Base-by-base conservation (phyloP, 2,329 filamentous ascomycete species). In the Rutstroemia sp. region DNA sequence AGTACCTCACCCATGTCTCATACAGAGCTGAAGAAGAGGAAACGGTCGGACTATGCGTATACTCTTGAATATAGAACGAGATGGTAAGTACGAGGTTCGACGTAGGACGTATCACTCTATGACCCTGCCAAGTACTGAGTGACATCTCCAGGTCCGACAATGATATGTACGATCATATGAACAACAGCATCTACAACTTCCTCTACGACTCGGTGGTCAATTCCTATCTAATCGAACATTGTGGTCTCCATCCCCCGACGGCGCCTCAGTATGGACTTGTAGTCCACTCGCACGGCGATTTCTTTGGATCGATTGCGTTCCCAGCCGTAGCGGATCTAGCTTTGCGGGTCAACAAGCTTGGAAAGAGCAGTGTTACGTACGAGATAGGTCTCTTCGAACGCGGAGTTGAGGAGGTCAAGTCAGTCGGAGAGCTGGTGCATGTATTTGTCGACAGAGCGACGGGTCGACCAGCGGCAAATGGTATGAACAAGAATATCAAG, bases 101-200 rank as follows among this genome's bases (percentile, higher is more conserved):
- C 30, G 30, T 34, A 34, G 25, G 25, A 27, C 25, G 25, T 8
- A 7, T 14, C 42, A 14, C 8, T 21, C 54, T 21, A 42, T 23
- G 10, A 17, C 12, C 40, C 45, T 19, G 3, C 5, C 39, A 45
- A 12, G 42, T 54, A 23, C 38, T 45, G 12, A 27, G 5, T 2
- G 25, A 52, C 58, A 36, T 19, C 34, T 46, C 30, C 59, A 92
- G 89, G 89, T 85, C 83, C 70, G 91, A 96, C 72, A 95, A 95
- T 69, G 91, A 96, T 74, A 94, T 95, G 88, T 96, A 94, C 72
- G 80, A 89, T 59, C 92, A 97, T 70, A 83, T 95, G 78, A 96
- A 96, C 74, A 96, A 95, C 69, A 88, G 85, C 42, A 79, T 94
- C 54, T 96, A 96, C 72, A 88, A 88, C 65, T 86, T 88, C 60